Conservation (phyloP, 805 yeast genomes). For the Yarrowia sp. region DNA sequence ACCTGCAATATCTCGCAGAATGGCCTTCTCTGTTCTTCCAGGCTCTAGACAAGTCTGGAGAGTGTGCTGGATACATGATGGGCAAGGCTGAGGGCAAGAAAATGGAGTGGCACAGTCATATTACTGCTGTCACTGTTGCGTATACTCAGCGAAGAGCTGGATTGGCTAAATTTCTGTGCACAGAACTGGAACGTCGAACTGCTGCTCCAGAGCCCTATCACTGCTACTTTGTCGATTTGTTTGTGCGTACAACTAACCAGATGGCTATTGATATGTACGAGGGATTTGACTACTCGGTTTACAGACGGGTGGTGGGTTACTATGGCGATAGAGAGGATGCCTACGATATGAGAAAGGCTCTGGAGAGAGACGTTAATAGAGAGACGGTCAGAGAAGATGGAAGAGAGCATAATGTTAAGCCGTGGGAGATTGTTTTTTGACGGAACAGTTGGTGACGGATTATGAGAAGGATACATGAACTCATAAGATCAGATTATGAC, state of each 20-base stretch:
- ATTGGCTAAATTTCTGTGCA: constrained; percentile 75
- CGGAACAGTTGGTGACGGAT: too few species aligned
- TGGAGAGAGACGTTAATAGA: constrained; percentile 44
- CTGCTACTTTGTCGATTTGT: constrained; percentile 83
- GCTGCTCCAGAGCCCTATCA: constrained; percentile 67
- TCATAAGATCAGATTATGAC: too few species aligned
- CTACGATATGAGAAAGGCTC: constrained; percentile 75
- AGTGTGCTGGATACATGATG: constrained; percentile 58
- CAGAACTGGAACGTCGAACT: constrained; percentile 67
- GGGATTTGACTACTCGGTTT: constrained; percentile 79
- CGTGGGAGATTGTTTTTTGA: constrained; percentile 18
- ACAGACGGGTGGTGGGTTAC: constrained; percentile 83
- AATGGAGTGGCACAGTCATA: constrained; percentile 92
- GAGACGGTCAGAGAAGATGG: constrained; percentile 19
- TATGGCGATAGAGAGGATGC: constrained; percentile 57
- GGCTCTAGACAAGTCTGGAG: constrained; percentile 44
- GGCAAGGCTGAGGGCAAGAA: constrained; percentile 91
- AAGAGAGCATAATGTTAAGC: constrained; percentile 3
- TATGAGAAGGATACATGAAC: too few species aligned
- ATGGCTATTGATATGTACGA: constrained; percentile 81
- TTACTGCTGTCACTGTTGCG: constrained; percentile 90
- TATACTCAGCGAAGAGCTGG: constrained; percentile 81
- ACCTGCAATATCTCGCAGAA: constrained; percentile 70
- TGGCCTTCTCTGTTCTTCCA: constrained; percentile 93
- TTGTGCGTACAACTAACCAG: constrained; percentile 80